Evolutionary conservation across 2,329 filamentous ascomycete species (phyloP).

Genomic region (Fusarium sp.): DNA sequence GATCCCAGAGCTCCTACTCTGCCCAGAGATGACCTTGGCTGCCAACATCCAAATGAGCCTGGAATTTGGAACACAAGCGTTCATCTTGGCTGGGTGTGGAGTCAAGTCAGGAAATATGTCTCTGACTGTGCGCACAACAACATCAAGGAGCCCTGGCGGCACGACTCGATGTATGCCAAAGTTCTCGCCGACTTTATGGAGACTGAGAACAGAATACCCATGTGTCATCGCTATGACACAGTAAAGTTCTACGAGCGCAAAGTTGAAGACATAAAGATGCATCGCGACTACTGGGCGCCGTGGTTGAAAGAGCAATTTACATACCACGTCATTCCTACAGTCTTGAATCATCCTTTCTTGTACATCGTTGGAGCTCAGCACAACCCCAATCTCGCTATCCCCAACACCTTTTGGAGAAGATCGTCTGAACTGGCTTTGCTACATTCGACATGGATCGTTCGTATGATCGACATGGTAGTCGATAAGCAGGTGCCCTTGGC

Average conservation of each 20-base stretch:
- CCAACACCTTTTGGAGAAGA: constrained; percentile 68
- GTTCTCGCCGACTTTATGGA: constrained; percentile 67
- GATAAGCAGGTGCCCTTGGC: constrained; percentile 65
- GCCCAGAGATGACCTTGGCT: constrained; percentile 62
- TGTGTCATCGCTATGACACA: constrained; percentile 67
- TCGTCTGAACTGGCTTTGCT: constrained; percentile 67
- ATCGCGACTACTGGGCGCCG: constrained; percentile 65
- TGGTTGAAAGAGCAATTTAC: constrained; percentile 69
- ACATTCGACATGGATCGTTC: constrained; percentile 68
- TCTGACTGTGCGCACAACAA: constrained; percentile 64
- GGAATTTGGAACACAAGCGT: constrained; percentile 67
- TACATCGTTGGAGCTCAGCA: constrained; percentile 68
- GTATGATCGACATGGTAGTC: constrained; percentile 68
- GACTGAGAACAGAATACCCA: constrained; percentile 64
- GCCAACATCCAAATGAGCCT: constrained; percentile 56
- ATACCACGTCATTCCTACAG: constrained; percentile 66
- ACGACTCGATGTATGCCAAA: constrained; percentile 67
- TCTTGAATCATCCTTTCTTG: constrained; percentile 68
- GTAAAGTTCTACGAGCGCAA: constrained; percentile 67
- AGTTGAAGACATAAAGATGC: constrained; percentile 60
- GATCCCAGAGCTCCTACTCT: constrained; percentile 59
- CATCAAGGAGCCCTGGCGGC: constrained; percentile 66
- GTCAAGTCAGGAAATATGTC: constrained; percentile 62
- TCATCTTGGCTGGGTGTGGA: constrained; percentile 68
- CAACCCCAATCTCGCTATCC: constrained; percentile 66